Conservation (phyloP, 2,329 filamentous ascomycete species). For the Rugonectria rugulosa region DNA sequence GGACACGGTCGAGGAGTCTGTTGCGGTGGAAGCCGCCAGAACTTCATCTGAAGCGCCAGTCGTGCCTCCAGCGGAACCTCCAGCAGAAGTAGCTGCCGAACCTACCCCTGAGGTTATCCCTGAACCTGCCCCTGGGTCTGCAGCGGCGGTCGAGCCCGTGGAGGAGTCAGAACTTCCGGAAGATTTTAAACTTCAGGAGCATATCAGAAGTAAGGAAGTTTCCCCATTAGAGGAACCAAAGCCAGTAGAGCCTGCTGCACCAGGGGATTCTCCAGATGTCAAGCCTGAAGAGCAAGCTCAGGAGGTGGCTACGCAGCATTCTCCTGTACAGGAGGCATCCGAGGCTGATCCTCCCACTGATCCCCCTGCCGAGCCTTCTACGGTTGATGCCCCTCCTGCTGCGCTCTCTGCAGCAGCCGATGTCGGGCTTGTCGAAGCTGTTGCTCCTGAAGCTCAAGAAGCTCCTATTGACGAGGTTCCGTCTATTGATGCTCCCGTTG, state of each 20-base stretch:
- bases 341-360: neutral
- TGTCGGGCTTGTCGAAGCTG: neutral
- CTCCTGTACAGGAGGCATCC: constrained; percentile 2
- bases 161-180: neutral
- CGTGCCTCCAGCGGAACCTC: neutral
- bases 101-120: neutral
- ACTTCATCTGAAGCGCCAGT: neutral
- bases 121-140: constrained; percentile 1
- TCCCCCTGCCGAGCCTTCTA: too few relatives aligned
- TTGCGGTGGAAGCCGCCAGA: constrained; percentile 1
- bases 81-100: neutral
- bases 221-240: neutral
- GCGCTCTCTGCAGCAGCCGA: too few relatives aligned
- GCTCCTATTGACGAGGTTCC: neutral
- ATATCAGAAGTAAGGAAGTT: too few relatives aligned
- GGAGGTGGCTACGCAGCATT: too few relatives aligned
- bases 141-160: neutral
- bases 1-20: neutral
- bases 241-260: neutral
- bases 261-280: neutral
- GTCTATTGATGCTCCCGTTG: neutral
- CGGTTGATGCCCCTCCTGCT: neutral
- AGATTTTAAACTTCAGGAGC: neutral
- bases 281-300: too few relatives aligned
- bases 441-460: neutral